Base-by-base conservation (phyloP, 2,329 filamentous ascomycete species). In the Beauveria caledonica region DNA sequence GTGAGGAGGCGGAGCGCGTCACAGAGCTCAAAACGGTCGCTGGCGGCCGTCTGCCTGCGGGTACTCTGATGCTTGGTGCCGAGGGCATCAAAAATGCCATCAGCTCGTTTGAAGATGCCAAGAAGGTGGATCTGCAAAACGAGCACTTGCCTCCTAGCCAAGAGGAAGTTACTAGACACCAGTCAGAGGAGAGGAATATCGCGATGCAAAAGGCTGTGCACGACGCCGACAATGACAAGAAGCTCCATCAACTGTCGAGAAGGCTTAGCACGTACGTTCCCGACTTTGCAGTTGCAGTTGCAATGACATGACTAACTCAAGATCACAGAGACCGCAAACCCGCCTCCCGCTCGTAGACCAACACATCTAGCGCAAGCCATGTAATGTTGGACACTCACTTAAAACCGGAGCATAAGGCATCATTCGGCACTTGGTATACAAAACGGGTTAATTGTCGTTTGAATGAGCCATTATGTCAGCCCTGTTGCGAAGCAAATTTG, bases 41-140 rank as follows among this genome's bases (percentile, higher is more conserved):
- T 63, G 94, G 94, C 66, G 94, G 94, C 62, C 86, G 92, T 69
- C 82, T 99, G 64, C 94, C 94, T 1, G 92, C 92, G 7, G 94
- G 94, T 61, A 99, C 94, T 6, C 86, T 99, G 63, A 97, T 99
- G 94, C 84, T 97, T 58, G 94, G 94, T 62, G 93, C 94, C 1
- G 94, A 99, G 76, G 94, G 94, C 62, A 97, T 97, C 79, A 99
- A 97, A 81, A 92, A 97, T 70, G 94, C 94, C 39, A 99, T 99
- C 68, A 93, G 86, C 75, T 95, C 86, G 67, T 99, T 99, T 67
- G 94, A 99, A 73, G 94, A 99, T 73, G 94, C 94, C 17, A 84
- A 92, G 64, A 97, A 97, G 80, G 92, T 99, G 53, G 94, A 99
- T 77, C 70, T 97, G 64, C 92, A 97, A 77, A 99, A 99, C 73